Evolutionary conservation across 768 basidiomycete species (phyloP), one percentile per base, ranked within the genome.

Genomic region (Trametes sanguinea): DNA sequence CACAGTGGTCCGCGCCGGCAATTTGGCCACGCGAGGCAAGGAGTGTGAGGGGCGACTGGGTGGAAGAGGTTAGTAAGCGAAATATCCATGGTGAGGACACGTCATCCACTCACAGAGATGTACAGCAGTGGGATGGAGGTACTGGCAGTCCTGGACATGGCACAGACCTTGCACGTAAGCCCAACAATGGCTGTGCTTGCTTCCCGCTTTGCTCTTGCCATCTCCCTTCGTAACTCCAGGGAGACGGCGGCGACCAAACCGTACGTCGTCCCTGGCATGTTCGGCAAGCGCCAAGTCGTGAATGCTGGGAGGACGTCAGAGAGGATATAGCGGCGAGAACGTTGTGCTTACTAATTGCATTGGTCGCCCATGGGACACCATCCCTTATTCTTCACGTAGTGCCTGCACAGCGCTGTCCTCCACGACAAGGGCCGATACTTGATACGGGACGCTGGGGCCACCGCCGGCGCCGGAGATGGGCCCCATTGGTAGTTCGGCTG

Each of bases 341-440:
- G 30, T 54, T 54, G 5, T 33, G 68, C 78, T 66, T 68, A 81
- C 81, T 80, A 79, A 61, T 68, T 74, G 63, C 78, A 82, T 6
- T 71, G 65, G 39, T 76, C 73, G 14, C 78, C 80, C 13, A 75
- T 67, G 3, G 77, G 80, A 66, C 80, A 82, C 75, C 74, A 75
- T 1, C 78, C 78, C 22, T 73, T 69, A 65, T 77, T 77, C 54
- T 77, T 76, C 52, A 76, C 64, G 67, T 77, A 80, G 63, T 78
- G 76, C 53, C 74, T 74, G 65, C 78, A 82, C 6, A 78, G 74
- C 9, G 73, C 68, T 29, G 74, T 80, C 57, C 74, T 75, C 69
- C 74, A 75, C 33, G 65, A 73, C 30, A 71, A 51, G 17, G 71
- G 65, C 29, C 67, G 60, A 37, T 64, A 68, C 54, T 68, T 68